phyloP scores from a whole-genome alignment of 306 rosid species.

The Hippophae rhamnoides region DNA sequence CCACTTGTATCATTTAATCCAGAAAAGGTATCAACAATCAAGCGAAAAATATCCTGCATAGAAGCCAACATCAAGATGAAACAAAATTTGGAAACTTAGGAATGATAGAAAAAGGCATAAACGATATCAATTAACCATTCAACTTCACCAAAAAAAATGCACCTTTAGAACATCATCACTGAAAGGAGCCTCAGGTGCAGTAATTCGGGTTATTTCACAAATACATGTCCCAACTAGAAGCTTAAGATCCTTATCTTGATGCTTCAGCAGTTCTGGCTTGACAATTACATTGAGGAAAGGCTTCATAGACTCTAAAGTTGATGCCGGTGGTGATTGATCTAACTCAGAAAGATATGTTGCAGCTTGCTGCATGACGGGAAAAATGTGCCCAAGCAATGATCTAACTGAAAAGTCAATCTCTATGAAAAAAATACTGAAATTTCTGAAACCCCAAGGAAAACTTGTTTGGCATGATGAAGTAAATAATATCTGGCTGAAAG shows the following conservation, averaged over 20 bases:
- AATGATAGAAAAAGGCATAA: conserved; percentile 1
- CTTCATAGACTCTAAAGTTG: conserved; percentile 69
- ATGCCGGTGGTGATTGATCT: conserved; percentile 80
- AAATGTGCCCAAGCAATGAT: conserved; percentile 5
- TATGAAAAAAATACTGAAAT: background rate
- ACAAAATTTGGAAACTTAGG: conserved; percentile 12
- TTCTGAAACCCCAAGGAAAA: too few relatives aligned
- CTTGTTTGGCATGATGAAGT: too few relatives aligned
- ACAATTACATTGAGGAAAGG: conserved; percentile 72
- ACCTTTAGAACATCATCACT: conserved; percentile 88
- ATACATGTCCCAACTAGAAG: conserved; percentile 92
- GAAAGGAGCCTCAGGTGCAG: conserved; percentile 98
- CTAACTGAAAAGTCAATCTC: conserved; percentile 1
- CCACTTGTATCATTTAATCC: conserved; percentile 85
- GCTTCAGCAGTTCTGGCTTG: conserved; percentile 81
- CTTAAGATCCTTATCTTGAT: conserved; percentile 90
- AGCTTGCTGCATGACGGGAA: conserved; percentile 72
- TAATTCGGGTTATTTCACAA: conserved; percentile 94
- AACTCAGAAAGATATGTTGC: conserved; percentile 69
- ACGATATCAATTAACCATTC: conserved; percentile 15
- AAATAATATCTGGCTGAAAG: too few relatives aligned
- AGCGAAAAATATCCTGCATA: conserved; percentile 76
- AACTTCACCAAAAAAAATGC: conserved; percentile 14
- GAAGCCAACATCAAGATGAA: conserved; percentile 15
- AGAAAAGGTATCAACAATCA: conserved; percentile 81